Conservation (phyloP, 768 basidiomycete genomes). For the Russula abietina region DNA sequence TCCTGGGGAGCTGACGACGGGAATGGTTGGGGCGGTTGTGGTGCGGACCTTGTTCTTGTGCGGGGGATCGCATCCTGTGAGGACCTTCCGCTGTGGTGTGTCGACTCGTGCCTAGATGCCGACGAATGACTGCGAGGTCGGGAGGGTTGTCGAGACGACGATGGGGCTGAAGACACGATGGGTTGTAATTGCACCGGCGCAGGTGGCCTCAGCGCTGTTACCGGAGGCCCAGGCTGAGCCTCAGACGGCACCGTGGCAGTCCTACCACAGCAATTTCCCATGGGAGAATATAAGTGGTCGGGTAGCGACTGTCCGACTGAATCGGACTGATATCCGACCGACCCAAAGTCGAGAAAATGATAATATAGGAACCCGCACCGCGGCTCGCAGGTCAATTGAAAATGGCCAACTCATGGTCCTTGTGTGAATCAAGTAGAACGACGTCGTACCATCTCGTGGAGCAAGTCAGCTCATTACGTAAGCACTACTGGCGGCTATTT, state of each 20-base stretch:
- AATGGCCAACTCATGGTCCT: neutral
- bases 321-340: no score
- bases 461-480: no score
- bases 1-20: neutral
- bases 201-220: neutral
- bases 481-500: no score
- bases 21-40: neutral
- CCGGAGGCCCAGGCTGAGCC: neutral
- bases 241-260: neutral
- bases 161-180: neutral
- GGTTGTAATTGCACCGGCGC: no score
- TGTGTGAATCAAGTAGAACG: no score
- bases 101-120: neutral
- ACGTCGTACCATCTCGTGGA: no score
- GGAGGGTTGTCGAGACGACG: neutral
- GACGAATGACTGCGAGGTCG: neutral
- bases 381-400: neutral
- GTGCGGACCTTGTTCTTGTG: neutral
- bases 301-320: neutral
- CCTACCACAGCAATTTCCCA: neutral
- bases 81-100: neutral
- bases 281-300: neutral
- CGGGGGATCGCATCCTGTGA: neutral
- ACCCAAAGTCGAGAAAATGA: neutral
- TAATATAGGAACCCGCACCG: neutral